These are phyloP conservation scores for Peterozyma xylosa DNA, from an alignment of 805 yeast species.

Conservation along the genomic window DNA sequence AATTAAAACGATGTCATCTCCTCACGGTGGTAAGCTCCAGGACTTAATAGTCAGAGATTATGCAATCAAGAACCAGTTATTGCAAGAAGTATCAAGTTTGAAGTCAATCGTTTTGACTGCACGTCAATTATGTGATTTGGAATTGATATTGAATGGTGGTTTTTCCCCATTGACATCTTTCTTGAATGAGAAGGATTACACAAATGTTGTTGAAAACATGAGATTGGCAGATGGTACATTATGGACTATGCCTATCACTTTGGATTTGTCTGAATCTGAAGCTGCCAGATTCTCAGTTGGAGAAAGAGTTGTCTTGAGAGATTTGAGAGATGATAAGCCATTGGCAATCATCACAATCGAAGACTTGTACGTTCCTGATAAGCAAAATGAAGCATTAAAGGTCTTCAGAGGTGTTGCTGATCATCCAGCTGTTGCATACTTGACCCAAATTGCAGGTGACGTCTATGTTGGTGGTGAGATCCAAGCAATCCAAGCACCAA, in stretches of 20 bases:
- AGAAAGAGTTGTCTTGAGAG: constrained; percentile 65
- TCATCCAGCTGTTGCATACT: constrained; percentile 84
- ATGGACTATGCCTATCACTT: constrained; percentile 90
- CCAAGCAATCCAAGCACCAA: constrained; percentile 78
- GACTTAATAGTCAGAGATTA: constrained; percentile 83
- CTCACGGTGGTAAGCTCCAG: constrained; percentile 89
- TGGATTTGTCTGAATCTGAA: constrained; percentile 55
- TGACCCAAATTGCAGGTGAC: constrained; percentile 69
- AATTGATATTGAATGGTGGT: constrained; percentile 87
- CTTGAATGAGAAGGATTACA: constrained; percentile 60
- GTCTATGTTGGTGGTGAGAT: constrained; percentile 82
- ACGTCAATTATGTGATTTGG: constrained; percentile 90
- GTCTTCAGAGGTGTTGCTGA: constrained; percentile 97
- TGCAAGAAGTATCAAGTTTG: constrained; percentile 49
- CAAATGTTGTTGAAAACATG: constrained; percentile 57
- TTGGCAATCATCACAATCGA: constrained; percentile 76
- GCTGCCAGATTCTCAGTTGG: constrained; percentile 44
- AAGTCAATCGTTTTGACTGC: constrained; percentile 55
- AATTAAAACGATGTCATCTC: constrained; percentile 49
- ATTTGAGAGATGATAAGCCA: constrained; percentile 71
- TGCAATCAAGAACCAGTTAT: constrained; percentile 43
- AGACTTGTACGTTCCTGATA: constrained; percentile 78
- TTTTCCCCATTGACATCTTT: constrained; percentile 78
- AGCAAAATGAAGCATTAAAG: constrained; percentile 67
- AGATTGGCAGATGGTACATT: constrained; percentile 70